phyloP scores from a whole-genome alignment of 1,284 basidiomycete species.

The Butyriboletus appendiculatus region DNA sequence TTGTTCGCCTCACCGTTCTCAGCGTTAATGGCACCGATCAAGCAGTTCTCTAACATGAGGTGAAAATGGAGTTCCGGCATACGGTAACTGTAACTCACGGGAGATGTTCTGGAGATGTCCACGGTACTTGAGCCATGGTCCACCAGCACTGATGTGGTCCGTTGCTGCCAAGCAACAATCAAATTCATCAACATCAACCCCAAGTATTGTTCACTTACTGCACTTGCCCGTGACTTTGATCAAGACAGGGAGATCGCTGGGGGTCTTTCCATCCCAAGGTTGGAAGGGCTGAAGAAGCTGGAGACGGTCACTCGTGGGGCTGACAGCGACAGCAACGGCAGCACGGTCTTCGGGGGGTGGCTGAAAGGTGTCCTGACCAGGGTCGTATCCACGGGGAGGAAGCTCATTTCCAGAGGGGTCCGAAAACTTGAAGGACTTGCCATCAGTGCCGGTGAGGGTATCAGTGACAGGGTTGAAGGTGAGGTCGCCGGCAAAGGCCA shows the following conservation, averaged over 20 bases:
- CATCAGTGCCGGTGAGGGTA: constrained; percentile 85
- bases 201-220: constrained; percentile 52
- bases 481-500: constrained; percentile 93
- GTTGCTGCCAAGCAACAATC: constrained; percentile 48
- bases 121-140: constrained; percentile 99
- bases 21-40: constrained; percentile 95
- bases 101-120: constrained; percentile 99
- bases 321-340: constrained; percentile 84
- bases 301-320: constrained; percentile 90
- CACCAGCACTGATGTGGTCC: constrained; percentile 93
- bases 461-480: constrained; percentile 98
- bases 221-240: constrained; percentile 99
- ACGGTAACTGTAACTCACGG: constrained; percentile 46
- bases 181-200: not conserved
- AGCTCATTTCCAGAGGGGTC: constrained; percentile 91
- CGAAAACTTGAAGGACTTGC: constrained; percentile 97
- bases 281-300: constrained; percentile 93
- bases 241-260: constrained; percentile 86
- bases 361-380: constrained; percentile 97
- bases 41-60: constrained; percentile 77
- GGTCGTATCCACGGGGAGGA: constrained; percentile 93
- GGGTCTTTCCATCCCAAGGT: constrained; percentile 93
- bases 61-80: not conserved
- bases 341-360: constrained; percentile 87
- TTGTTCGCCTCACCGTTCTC: constrained; percentile 98